Conservation (phyloP, 2,329 filamentous ascomycete species). For the Fusarium foetens region DNA sequence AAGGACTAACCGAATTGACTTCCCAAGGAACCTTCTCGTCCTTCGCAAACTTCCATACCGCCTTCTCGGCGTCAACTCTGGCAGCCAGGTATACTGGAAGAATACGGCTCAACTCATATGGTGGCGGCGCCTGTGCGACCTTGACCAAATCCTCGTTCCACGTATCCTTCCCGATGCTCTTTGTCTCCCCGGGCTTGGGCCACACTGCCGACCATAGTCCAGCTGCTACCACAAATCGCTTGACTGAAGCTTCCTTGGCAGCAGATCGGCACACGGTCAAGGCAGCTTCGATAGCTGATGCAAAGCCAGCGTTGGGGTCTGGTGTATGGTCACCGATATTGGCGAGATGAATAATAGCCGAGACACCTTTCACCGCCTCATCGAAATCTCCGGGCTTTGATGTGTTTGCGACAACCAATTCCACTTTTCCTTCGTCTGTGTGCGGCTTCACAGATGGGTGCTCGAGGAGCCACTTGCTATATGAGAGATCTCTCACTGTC, state of each 20-base stretch:
- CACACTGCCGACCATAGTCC: slow-evolving; percentile 31
- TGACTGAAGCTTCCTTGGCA: slow-evolving; percentile 20
- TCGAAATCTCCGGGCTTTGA: slow-evolving; percentile 28
- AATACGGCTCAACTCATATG: slow-evolving; percentile 20
- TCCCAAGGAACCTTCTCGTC: slow-evolving; percentile 32
- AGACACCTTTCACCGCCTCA: slow-evolving; percentile 32
- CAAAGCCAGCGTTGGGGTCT: slow-evolving; percentile 29
- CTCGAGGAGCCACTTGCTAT: slow-evolving; percentile 32
- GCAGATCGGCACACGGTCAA: slow-evolving; percentile 34
- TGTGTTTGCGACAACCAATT: slow-evolving; percentile 34
- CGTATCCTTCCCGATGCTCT: slow-evolving; percentile 16
- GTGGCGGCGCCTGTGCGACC: slow-evolving; percentile 28
- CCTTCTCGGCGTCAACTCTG: slow-evolving; percentile 34
- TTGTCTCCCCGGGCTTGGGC: slow-evolving; percentile 3
- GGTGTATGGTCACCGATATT: slow-evolving; percentile 18
- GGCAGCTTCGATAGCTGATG: slow-evolving; percentile 21
- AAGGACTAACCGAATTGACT: slow-evolving; percentile 35
- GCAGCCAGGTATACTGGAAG: slow-evolving; percentile 17
- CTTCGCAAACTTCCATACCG: slow-evolving; percentile 34
- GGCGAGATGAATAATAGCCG: slow-evolving; percentile 34
- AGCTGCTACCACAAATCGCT: slow-evolving; percentile 34
- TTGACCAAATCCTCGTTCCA: slow-evolving; percentile 34
- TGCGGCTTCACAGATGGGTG: slow-evolving; percentile 18
- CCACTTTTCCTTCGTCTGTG: slow-evolving; percentile 11
- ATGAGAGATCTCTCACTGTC: slow-evolving; percentile 26